Evolutionary conservation across 257 asterid genomes (phyloP).

Genomic region (Solanum sitiens): DNA sequence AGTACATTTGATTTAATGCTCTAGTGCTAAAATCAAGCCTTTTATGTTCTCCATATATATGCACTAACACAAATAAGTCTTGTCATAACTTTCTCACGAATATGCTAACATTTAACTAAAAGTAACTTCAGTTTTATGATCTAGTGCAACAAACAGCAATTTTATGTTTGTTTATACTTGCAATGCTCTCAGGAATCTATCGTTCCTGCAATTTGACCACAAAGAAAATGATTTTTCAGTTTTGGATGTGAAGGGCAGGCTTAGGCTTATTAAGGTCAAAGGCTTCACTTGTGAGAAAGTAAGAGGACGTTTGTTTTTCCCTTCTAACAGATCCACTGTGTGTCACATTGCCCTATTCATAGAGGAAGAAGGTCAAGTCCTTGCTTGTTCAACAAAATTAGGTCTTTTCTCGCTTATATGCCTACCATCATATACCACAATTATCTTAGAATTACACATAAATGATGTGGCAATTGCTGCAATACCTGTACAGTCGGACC

Average conservation of each 20-base stretch:
- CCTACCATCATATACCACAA: background rate
- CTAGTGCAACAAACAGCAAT: background rate
- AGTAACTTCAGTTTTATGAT: background rate
- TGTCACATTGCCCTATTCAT: background rate
- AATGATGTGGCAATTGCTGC: background rate
- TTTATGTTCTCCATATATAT: background rate
- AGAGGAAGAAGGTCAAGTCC: background rate
- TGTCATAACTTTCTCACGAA: background rate
- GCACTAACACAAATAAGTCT: background rate
- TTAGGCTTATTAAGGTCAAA: background rate
- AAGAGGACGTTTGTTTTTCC: background rate
- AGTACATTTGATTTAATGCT: background rate
- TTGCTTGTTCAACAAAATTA: background rate
- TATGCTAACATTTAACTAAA: background rate
- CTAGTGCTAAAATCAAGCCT: background rate
- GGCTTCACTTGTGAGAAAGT: background rate
- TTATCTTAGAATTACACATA: background rate
- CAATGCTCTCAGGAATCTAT: background rate
- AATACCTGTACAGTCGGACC: background rate
- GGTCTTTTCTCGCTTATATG: background rate
- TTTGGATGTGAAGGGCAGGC: background rate
- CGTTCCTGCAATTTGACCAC: background rate
- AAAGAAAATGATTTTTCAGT: background rate
- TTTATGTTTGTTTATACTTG: background rate
- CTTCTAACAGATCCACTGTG: background rate